Evolutionary conservation across 345 rosid species (phyloP).

Genomic region (Arabidopsis suecica): DNA sequence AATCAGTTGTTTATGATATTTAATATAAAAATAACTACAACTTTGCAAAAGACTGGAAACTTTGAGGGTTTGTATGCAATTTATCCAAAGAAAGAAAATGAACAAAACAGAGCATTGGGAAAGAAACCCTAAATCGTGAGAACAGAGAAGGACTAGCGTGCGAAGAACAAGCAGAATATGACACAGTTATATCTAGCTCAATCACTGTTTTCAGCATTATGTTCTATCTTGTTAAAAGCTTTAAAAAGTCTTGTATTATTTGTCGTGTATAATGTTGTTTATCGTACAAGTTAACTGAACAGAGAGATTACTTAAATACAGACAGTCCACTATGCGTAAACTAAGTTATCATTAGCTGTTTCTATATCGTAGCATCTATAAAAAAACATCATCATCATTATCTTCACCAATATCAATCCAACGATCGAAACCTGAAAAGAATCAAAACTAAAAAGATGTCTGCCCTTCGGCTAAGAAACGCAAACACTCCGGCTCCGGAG

Average conservation of each 20-base stretch:
- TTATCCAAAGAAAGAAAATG: too few species aligned
- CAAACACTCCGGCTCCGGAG: constrained; percentile 9
- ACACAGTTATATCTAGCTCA: too few species aligned
- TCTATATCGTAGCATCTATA: constrained; percentile 17
- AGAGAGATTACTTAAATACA: not conserved
- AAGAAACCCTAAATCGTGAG: not conserved
- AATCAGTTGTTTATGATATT: not conserved
- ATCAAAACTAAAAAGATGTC: constrained; percentile 21
- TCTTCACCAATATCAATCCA: not conserved
- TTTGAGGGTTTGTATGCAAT: too few species aligned
- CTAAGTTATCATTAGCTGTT: constrained; percentile 35
- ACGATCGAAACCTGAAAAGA: not conserved
- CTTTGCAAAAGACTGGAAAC: too few species aligned
- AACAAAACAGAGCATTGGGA: not conserved
- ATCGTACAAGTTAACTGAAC: not conserved
- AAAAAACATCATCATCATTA: constrained; percentile 22
- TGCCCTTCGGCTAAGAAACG: constrained; percentile 26
- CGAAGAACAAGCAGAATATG: too few species aligned
- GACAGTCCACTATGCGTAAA: not conserved
- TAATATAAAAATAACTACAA: too few species aligned
- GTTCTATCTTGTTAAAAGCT: too few species aligned
- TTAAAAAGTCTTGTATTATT: too few species aligned
- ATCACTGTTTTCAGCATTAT: too few species aligned
- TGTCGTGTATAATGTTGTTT: not conserved
- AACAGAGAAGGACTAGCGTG: not conserved